These are phyloP conservation scores for Heliamphora exappendiculata DNA, from an alignment of 148 eudicot species.

Conservation along the genomic window DNA sequence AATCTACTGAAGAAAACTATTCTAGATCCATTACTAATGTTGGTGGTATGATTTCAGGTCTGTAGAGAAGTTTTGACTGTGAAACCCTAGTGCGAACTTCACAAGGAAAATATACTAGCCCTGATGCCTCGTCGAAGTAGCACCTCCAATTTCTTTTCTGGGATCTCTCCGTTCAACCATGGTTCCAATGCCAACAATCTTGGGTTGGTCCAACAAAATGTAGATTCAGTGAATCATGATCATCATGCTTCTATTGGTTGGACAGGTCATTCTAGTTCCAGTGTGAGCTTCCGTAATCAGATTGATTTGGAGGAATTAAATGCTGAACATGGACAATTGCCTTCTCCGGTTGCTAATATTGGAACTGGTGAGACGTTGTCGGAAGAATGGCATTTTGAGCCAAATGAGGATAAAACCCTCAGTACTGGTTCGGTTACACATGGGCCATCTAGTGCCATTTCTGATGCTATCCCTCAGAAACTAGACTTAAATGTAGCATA, in stretches of 20 bases:
- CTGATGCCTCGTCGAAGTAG: conserved; percentile 49
- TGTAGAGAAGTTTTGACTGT: not conserved
- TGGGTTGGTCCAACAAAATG: not conserved
- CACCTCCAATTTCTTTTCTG: conserved; percentile 35
- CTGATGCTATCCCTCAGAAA: conserved; percentile 9
- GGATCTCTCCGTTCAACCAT: conserved; percentile 32
- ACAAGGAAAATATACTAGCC: not conserved
- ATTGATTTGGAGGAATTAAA: not conserved
- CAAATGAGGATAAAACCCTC: not conserved
- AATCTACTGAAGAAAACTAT: not conserved
- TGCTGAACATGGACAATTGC: not conserved
- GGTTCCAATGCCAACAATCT: conserved; percentile 24
- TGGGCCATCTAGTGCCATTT: not conserved
- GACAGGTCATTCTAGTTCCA: not conserved
- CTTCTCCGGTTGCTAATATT: not conserved
- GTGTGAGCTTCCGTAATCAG: conserved; percentile 15
- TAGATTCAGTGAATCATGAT: not conserved
- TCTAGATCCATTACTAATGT: not conserved
- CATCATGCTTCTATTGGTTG: not conserved
- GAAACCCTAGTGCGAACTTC: not conserved
- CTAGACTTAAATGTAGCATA: not conserved
- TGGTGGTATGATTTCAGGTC: not conserved
- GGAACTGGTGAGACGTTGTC: not conserved
- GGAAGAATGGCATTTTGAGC: not conserved
- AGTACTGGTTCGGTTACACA: not conserved